Evolutionary conservation across 2,329 filamentous ascomycete genomes (phyloP).

Genomic region (Eutypella sp.): DNA sequence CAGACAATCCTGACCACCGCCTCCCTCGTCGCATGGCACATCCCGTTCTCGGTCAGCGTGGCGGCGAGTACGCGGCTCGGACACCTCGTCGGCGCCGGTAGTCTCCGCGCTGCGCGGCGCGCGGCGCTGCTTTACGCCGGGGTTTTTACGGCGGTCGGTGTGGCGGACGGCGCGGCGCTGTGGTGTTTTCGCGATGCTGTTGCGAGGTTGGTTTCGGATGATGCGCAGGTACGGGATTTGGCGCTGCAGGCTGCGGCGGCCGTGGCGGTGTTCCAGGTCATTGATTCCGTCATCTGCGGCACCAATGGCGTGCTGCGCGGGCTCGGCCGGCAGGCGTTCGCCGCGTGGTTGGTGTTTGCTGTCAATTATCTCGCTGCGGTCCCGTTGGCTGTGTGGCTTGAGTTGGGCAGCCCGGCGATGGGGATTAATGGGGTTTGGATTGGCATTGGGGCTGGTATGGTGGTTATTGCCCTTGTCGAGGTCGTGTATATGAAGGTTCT

Average conservation of each 20-base stretch:
- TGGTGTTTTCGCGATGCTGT: constrained; percentile 27
- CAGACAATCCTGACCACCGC: constrained; percentile 37
- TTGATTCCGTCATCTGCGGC: constrained; percentile 30
- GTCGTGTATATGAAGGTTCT: constrained; percentile 28
- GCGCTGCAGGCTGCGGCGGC: constrained; percentile 26
- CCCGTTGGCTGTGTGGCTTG: constrained; percentile 33
- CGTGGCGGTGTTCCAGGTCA: constrained; percentile 29
- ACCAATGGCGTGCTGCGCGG: constrained; percentile 35
- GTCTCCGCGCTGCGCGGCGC: constrained; percentile 25
- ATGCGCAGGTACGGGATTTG: constrained; percentile 23
- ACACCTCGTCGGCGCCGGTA: constrained; percentile 35
- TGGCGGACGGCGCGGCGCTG: constrained; percentile 28
- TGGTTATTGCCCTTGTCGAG: constrained; percentile 26
- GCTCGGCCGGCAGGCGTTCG: constrained; percentile 32
- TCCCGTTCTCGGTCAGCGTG: constrained; percentile 38
- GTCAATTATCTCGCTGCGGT: constrained; percentile 35
- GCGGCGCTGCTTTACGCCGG: constrained; percentile 27
- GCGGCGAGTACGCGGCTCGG: constrained; percentile 38
- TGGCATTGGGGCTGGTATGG: constrained; percentile 29
- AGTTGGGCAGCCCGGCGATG: constrained; percentile 26
- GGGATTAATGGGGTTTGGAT: constrained; percentile 31
- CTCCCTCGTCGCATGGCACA: constrained; percentile 36
- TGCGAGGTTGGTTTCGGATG: constrained; percentile 27
- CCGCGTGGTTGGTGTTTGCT: constrained; percentile 30
- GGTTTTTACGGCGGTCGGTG: constrained; percentile 28